Conservation (phyloP, 257 asterid genomes). For the Fraxinus pennsylvanica region DNA sequence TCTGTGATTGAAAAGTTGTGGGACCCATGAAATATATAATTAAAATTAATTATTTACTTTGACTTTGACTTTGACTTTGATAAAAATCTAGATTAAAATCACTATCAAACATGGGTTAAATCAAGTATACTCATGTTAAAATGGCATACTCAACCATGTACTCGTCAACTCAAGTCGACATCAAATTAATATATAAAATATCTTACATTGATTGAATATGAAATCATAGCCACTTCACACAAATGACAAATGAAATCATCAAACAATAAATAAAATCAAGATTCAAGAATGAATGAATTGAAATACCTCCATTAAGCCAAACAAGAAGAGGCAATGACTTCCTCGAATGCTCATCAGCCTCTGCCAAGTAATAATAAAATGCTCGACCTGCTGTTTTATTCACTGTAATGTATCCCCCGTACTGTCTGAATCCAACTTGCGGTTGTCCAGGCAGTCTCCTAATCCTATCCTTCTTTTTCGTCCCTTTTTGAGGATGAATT, state of each 20-base stretch:
- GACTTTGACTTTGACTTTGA: too few relatives aligned
- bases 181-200: background rate
- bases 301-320: constrained; percentile 87
- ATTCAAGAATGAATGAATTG: too few relatives aligned
- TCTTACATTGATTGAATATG: too few relatives aligned
- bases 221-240: too few relatives aligned
- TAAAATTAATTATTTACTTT: too few relatives aligned
- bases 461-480: constrained; percentile 57
- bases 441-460: constrained; percentile 69
- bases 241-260: too few relatives aligned
- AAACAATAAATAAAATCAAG: background rate
- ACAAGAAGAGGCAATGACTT: constrained; percentile 71
- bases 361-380: constrained; percentile 63
- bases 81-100: too few relatives aligned
- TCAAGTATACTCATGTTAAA: too few relatives aligned
- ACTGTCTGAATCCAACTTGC: constrained; percentile 55
- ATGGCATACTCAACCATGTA: background rate
- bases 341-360: constrained; percentile 38
- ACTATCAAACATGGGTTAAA: too few relatives aligned
- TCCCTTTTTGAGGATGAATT: constrained; percentile 38
- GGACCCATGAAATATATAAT: too few relatives aligned
- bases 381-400: constrained; percentile 66
- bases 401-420: constrained; percentile 74
- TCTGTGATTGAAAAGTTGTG: too few relatives aligned
- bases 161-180: too few relatives aligned